These are phyloP conservation scores for Sechiopsis laciniata DNA, from an alignment of 306 rosid genomes.

Conservation along the genomic window DNA sequence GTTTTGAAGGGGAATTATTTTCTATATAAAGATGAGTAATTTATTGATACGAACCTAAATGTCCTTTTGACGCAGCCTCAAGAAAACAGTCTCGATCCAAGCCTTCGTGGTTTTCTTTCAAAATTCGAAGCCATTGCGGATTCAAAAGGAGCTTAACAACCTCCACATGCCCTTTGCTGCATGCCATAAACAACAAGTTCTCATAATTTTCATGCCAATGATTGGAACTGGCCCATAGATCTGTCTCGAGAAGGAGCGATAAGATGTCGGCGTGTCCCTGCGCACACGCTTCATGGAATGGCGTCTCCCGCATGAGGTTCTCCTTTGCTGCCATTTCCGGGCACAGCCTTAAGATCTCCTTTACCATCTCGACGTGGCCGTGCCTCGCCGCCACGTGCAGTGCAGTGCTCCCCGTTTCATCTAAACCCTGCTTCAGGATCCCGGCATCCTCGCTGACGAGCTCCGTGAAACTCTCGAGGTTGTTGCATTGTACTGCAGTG, in stretches of 20 bases:
- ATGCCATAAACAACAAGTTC: conserved; percentile 43
- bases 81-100: conserved; percentile 42
- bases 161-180: conserved; percentile 29
- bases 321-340: conserved; percentile 41
- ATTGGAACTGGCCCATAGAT: conserved; percentile 37
- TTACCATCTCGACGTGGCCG: conserved; percentile 42
- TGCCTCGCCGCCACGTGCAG: conserved; percentile 57
- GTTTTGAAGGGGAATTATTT: no score
- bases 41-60: conserved; percentile 33
- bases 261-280: conserved; percentile 36
- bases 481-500: conserved; percentile 37
- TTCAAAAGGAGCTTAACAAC: conserved; percentile 40
- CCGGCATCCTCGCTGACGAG: conserved; percentile 21
- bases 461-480: conserved; percentile 30
- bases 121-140: conserved; percentile 26
- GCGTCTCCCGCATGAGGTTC: conserved; percentile 50
- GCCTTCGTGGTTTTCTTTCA: conserved; percentile 27
- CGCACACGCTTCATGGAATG: conserved; percentile 53
- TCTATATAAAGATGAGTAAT: no score
- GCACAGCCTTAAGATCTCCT: conserved; percentile 38
- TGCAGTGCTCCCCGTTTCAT: conserved; percentile 36
- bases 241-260: conserved; percentile 40
- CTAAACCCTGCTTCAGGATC: conserved; percentile 37
- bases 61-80: conserved; percentile 54
- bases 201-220: conserved; percentile 32